Evolutionary conservation across 495 filamentous ascomycete genomes (phyloP), one percentile per base, ranked within the genome.

Genomic region (Penicillium bovifimosum): DNA sequence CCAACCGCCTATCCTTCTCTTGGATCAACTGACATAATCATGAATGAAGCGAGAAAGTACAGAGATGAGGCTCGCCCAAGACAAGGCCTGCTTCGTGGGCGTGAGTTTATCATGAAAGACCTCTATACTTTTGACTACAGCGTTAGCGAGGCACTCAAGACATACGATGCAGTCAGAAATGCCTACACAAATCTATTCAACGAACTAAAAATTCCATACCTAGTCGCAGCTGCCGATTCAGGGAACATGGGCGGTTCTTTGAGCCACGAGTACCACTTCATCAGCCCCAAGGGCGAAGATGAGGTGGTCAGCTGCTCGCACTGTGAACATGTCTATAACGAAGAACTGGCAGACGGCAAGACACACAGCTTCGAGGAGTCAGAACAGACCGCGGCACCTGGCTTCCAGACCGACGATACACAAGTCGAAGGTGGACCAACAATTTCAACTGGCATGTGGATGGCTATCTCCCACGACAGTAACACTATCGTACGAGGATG

Each of bases 91-190:
- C 77, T 98, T 9, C 84, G 93, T n/a, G 86, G 89, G 0, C 83
- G 88, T 53, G 93, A 98, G 59, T 98, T 98, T 59, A 69, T 90
- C 48, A 98, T 98, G 93, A 98, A 98, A 70, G 93, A 98, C 67
- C 80, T 98, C 1, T 98, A 98, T 63, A 97, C 95, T 0, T 98
- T 98, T 59, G 93, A 98, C 68, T 71, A 75, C 48, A 85, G 70
- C 33, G 60, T 77, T 2, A 62, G 80, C 18, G 68, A 79, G 6
- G 93, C 93, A 0, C 68, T 89, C 2, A 71, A 82, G 39, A 96
- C 93, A 2, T 98, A 98, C 58, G 57, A 80, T 5, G 66, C 79
- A 16, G 91, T 95, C 5, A 77, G 84, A 33, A 63, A 63, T 26
- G 85, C 83, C 13, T 98, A 98, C 65, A 70, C 69, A 16, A 69